Base-by-base conservation (phyloP, 2,329 filamentous ascomycete genomes). In the Botrytis deweyae region DNA sequence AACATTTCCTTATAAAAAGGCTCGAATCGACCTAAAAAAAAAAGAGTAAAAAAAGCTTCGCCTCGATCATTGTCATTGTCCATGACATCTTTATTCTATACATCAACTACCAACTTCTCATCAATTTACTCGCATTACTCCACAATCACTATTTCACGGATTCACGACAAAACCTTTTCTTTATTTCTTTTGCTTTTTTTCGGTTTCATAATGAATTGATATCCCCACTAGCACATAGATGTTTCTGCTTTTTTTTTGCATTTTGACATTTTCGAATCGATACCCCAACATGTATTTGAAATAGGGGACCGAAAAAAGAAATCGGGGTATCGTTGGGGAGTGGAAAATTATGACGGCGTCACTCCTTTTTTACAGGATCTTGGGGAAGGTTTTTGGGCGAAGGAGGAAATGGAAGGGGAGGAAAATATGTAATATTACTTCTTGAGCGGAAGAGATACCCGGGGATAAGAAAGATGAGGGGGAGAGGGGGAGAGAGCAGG, bases 1-100 rank as follows among this genome's bases (percentile, higher is more conserved):
- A 49, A 59, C 75, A 44, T 82, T 81, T 78, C 81, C 78, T 78
- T 81, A 52, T 52, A 18, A 61, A 52, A 29, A 55, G n/a, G 52
- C 29, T 72, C 70, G n/a, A 67, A 25, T 72, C 67, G 44, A 59
- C 61, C 52, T n/a, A 70, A 70, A 42, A 42, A 42, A 70, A 42
- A 42, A 42, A 10, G 4, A n/a, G 10, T 12, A 42, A 55, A 73
- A 70, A 61, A n/a, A 42, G 59, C 67, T 58, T 71, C 46, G 29
- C 40, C 46, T 71, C 67, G 33, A 70, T 55, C 29, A 52, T 58
- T 25, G 70, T 72, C 42, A 62, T 59, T 69, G 55, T 72, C 63
- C 44, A 63, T 33, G 40, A 74, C 72, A 44, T 65, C 36, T 36
- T 42, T 55, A 68, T 42, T 55, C 46, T 68, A 55, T 29, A 55